Percentiles rank a stretch among this genome's conserved stretches.
Evolutionary conservation across 345 rosid species (phyloP).

Genomic region (Cardiospermum halicacabum): DNA sequence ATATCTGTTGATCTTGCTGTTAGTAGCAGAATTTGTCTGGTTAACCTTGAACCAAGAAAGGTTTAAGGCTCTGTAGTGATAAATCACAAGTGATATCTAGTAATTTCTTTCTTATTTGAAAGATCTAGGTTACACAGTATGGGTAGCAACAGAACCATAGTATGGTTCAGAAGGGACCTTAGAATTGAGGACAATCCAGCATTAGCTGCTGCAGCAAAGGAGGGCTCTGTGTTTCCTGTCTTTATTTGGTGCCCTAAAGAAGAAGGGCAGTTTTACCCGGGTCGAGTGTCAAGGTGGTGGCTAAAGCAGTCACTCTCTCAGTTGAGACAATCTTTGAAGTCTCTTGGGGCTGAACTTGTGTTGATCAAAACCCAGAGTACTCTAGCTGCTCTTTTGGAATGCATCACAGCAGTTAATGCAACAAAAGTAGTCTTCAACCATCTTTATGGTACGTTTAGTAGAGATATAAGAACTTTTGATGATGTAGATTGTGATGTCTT

Average conservation of each 20-base stretch:
- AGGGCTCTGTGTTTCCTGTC: conserved; percentile 70
- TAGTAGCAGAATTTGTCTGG: too few relatives aligned
- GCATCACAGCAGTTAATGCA: conserved; percentile 53
- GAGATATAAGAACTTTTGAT: background rate
- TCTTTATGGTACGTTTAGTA: conserved; percentile 60
- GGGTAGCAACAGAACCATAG: conserved; percentile 58
- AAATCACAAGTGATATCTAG: background rate
- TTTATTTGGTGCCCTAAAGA: conserved; percentile 92
- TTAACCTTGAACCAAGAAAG: conserved; percentile 7
- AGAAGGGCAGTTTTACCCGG: conserved; percentile 85
- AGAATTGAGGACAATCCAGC: conserved; percentile 99
- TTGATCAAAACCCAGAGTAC: conserved; percentile 65
- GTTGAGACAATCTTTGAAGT: conserved; percentile 57
- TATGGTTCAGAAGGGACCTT: conserved; percentile 95
- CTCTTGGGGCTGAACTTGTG: conserved; percentile 75
- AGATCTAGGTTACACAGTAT: conserved; percentile 24
- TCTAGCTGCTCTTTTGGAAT: conserved; percentile 59
- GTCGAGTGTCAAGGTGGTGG: conserved; percentile 98
- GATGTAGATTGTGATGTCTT: background rate
- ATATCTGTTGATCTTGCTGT: conserved; percentile 4
- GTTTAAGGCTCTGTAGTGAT: conserved; percentile 11
- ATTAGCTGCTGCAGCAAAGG: conserved; percentile 80
- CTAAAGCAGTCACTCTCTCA: conserved; percentile 77
- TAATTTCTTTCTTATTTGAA: background rate
- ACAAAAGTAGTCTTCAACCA: conserved; percentile 82